A percentile compares a stretch with the other conserved stretches of the same genome.
Conservation (phyloP, 2,329 filamentous ascomycete genomes). For the Rhynchosporium agropyri region DNA sequence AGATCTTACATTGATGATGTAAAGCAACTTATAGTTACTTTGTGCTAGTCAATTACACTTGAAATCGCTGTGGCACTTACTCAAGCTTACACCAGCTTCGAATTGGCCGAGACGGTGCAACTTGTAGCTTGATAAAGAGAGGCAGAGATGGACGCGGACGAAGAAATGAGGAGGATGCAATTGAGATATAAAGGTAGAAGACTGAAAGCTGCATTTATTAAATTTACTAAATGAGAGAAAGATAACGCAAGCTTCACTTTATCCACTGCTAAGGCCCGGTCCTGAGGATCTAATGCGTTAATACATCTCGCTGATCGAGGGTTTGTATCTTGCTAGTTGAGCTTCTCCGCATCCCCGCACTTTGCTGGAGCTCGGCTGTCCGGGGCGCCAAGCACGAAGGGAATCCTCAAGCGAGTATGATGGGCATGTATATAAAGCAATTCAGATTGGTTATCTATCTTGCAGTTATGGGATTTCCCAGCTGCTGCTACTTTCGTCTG, state of each 20-base stretch:
- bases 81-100: constrained; percentile 9
- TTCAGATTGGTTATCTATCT: background rate
- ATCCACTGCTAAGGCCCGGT: constrained; percentile 1
- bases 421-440: background rate
- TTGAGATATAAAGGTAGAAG: constrained; percentile 9
- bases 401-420: background rate
- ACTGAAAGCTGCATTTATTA: background rate
- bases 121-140: background rate
- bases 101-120: background rate
- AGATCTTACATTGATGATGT: constrained; percentile 5
- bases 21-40: background rate
- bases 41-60: background rate
- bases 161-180: background rate
- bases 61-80: constrained; percentile 11
- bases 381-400: background rate
- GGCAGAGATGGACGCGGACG: constrained; percentile 1
- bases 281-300: constrained; percentile 6
- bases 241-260: background rate
- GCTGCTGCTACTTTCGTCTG: no score
- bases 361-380: constrained; percentile 1
- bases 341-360: constrained; percentile 5
- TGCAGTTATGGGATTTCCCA: background rate
- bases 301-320: constrained; percentile 3
- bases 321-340: background rate
- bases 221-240: background rate